Evolutionary conservation across 208 protist species (phyloP), one percentile per base, ranked within the genome.

Genomic region (Leishmania tropica): DNA sequence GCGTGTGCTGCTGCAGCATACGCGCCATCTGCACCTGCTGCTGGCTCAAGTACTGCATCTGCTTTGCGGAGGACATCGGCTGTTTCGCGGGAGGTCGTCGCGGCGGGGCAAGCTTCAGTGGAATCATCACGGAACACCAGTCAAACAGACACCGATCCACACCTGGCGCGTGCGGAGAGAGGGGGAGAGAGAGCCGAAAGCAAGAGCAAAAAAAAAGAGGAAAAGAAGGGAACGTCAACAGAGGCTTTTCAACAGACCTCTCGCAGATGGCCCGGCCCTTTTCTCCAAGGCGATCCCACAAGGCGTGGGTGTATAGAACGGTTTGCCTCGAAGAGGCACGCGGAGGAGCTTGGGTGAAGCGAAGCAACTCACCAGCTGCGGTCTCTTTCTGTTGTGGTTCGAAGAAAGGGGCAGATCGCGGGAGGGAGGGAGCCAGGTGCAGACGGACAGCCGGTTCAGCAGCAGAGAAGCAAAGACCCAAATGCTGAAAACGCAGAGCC

Each of bases 1-100:
- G 79, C 56, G 75, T 31, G 60, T 85, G 76, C 54, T 86, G 83
- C 74, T 86, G 75, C 37, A 82, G 53, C 76, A 86, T 75, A 51
- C 83, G 83, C 58, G 79, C 3, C 74, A 86, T 65, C 37, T 83
- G 75, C n/a, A 72, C 35, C 75, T 86, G 83, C 42, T 86, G 83
- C 75, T 78, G 74, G 40, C 56, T 74, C 19, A 86, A 58, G 74
- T 81, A 78, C 31, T 86, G 83, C 24, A 81, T 28, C 58, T 83
- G 83, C 68, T 83, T 80, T n/a, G 53, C 70, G 21, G 81, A 77
- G 31, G 31, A 71, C 81, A 84, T 84, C 15, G 81, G 56, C 77
- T 78, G 77, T 58, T 81, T 81, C 35, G 72, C 37, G 35, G 76
- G 82, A 47, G 82, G 71, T 48, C 82, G 76, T 28, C 82, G 82